Base-by-base conservation (phyloP, 1,139 yeast genomes). In the Yamadazyma mexicana region DNA sequence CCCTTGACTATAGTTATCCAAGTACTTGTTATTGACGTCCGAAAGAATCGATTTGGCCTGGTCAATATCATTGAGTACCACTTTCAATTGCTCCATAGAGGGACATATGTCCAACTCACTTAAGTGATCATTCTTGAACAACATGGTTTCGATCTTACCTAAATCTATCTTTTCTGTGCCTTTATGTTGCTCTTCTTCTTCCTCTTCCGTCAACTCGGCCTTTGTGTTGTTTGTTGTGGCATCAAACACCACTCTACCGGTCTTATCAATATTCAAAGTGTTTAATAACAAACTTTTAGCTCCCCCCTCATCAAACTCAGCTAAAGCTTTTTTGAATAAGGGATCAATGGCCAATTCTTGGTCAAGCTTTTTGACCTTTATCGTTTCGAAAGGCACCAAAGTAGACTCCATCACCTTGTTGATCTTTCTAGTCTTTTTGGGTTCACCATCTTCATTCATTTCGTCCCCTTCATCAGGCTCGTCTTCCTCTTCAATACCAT, bases 241-340 rank as follows among this genome's bases (percentile, higher is more conserved):
- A 51, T 81, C 88, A 52, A 82, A 81, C 1, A 81, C 75, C n/a
- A 84, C 79, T 39, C 85, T 59, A 0, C 89, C 87, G 1, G 69
- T 56, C 4, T 61, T 47, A 49, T 82, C 86, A 15, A 82, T 73
- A 39, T 67, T 68, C 40, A 91, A 70, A 1, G 91, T 80, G 50
- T 88, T 89, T 51, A 88, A 64, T 37, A 91, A 64, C 41, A 91
- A 66, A 39, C 95, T 86, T 53, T 84, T 87, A 8, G 97, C 91
- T 5, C 98, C 97, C 27, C 97, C 96, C 63, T 91, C 96, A 59
- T 91, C 97, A 54, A 89, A 91, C 45, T 89, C 96, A 0, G 96
- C 87, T 36, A 91, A 71, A 37, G 95, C 91, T 54, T 88, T 88
- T 47, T 87, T 84, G 62, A 91, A 88, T 37, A 91, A 69, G 0